Evolutionary conservation across 208 protist genomes (phyloP).

Genomic region (Crithidia bombi): DNA sequence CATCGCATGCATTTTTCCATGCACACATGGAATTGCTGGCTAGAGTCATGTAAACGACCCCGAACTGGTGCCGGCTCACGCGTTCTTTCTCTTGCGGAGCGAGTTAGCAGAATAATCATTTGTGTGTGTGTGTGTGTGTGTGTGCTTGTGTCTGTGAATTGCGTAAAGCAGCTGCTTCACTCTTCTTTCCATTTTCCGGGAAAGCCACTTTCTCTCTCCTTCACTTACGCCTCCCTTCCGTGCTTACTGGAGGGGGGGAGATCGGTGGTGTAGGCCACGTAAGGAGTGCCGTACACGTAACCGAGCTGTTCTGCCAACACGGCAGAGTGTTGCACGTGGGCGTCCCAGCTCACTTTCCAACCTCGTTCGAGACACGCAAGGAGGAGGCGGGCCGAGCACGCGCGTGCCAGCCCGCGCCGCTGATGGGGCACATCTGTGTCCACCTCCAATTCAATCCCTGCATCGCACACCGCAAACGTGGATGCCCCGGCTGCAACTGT

Average conservation of each 20-base stretch:
- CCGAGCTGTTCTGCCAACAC: slow-evolving; percentile 17
- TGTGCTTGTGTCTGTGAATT: no score
- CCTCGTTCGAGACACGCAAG: neutral
- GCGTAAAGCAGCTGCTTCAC: neutral
- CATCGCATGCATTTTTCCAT: no score
- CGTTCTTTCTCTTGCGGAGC: neutral
- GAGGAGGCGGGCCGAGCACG: slow-evolving; percentile 6
- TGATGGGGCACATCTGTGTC: slow-evolving; percentile 17
- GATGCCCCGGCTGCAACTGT: slow-evolving; percentile 9
- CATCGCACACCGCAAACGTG: slow-evolving; percentile 20
- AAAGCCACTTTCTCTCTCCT: neutral
- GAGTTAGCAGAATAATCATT: no score
- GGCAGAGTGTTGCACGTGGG: slow-evolving; percentile 16
- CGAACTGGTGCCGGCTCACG: neutral
- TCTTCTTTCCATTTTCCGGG: neutral
- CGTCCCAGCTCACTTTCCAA: slow-evolving; percentile 5
- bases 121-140: no score
- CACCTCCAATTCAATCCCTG: slow-evolving; percentile 17
- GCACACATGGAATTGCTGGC: no score
- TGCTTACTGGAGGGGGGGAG: neutral
- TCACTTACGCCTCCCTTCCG: neutral
- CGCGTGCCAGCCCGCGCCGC: slow-evolving; percentile 16
- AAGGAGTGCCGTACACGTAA: slow-evolving; percentile 7
- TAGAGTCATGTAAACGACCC: no score
- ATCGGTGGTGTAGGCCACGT: slow-evolving; percentile 9